Evolutionary conservation across 495 filamentous ascomycete species (phyloP), one percentile per base, ranked within the genome.

Genomic region (Oleoguttula mirabilis): DNA sequence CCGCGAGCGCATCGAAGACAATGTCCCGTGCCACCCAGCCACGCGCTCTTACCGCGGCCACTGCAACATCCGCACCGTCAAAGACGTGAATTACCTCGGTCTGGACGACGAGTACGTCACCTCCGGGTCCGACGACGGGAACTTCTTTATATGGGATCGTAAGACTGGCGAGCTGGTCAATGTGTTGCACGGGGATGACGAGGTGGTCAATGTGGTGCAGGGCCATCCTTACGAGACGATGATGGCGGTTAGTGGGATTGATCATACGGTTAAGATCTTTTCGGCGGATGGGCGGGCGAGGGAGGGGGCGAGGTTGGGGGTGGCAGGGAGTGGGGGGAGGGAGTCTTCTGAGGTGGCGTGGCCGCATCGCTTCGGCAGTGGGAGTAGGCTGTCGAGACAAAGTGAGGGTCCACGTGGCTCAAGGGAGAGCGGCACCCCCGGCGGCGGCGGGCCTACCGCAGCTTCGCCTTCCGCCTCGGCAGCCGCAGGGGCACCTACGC

Each of bases 191-290:
- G 80, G 73, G 0, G 80, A 85, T 55, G 72, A 72, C 23, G 80
- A 85, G 43, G 76, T 80, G 8, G 80, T 83, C 31, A 85, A 85
- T 49, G 80, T 85, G 28, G 66, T 82, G 19, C 75, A 79, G 66
- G 78, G 76, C 4, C 80, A 84, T 49, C 80, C 80, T 1, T 80
- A 80, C 53, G 80, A 84, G 50, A 79, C 80, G 0, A 71, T 73
- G 33, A 61, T 85, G 22, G 80, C 80, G 1, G 76, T 73, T 7
- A 79, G 76, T 0, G 80, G 80, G 14, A 84, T 85, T 23, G 80
- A 84, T 49, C 71, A 76, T 28, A 84, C 80, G 1, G 75, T 85
- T 62, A 84, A 84, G 47, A 76, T 85, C 19, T 85, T 84, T 63
- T 79, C 75, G 0, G 63, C 78, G 1, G 80, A 84, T 53, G 63